These are phyloP conservation scores for Vitis hybrid DNA, from an alignment of 177 flowering plant species.

Conservation along the genomic window DNA sequence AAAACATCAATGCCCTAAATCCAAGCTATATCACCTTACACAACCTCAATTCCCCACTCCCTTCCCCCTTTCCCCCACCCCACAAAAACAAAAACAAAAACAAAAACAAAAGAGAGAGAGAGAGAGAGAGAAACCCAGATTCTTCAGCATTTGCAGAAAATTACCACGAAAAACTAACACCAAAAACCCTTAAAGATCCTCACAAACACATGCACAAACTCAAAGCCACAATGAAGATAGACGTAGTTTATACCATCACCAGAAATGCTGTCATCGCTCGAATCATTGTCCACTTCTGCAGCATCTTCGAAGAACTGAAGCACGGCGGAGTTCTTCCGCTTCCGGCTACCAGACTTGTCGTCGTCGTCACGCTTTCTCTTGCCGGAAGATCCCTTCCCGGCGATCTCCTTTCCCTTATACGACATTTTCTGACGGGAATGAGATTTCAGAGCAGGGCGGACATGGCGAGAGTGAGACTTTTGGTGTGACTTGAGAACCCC, in stretches of 20 bases:
- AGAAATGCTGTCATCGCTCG: conserved; percentile 29
- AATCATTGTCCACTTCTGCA: conserved; percentile 38
- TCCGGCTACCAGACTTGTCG: conserved; percentile 36
- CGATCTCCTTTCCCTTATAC: conserved; percentile 50
- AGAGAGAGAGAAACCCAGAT: not conserved
- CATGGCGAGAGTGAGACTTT: too few relatives aligned
- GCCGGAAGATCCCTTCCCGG: conserved; percentile 27
- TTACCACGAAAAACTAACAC: not conserved
- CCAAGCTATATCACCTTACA: too few relatives aligned
- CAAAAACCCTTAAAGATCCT: not conserved
- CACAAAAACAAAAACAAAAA: too few relatives aligned
- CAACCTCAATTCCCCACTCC: too few relatives aligned
- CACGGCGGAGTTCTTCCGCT: conserved; percentile 43
- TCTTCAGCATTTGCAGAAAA: not conserved
- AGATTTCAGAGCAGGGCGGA: not conserved
- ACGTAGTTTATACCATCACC: conserved; percentile 23
- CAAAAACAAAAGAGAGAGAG: too few relatives aligned
- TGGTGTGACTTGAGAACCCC: too few relatives aligned
- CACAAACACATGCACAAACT: not conserved
- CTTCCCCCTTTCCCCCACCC: too few relatives aligned
- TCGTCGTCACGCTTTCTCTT: conserved; percentile 44
- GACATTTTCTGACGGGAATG: conserved; percentile 2
- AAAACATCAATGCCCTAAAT: too few relatives aligned
- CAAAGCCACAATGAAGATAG: not conserved
- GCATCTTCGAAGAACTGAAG: conserved; percentile 72